Conservation (phyloP, 2,329 filamentous ascomycete species). For the Trichoderma koningiopsis region DNA sequence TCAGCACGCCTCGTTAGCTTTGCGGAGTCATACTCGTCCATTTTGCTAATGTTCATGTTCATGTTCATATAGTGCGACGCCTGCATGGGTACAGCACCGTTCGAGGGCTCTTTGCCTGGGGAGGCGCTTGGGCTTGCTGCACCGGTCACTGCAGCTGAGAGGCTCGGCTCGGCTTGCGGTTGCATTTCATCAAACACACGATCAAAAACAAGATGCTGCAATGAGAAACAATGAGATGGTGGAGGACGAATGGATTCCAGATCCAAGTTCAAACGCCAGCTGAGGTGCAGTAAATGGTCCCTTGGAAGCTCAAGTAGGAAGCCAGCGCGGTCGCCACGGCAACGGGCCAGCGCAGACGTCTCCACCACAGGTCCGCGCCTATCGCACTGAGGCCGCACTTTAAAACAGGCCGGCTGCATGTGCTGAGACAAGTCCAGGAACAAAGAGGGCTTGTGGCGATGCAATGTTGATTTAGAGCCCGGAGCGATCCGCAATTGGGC, state of each 20-base stretch:
- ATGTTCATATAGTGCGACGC: slow-evolving; percentile 60
- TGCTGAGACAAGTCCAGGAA: slow-evolving; percentile 21
- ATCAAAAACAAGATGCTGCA: slow-evolving; percentile 22
- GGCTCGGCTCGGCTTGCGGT: slow-evolving; percentile 55
- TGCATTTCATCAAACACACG: slow-evolving; percentile 61
- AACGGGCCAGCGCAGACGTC: slow-evolving; percentile 31
- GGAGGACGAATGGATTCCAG: slow-evolving; percentile 29
- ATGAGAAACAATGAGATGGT: slow-evolving; percentile 18
- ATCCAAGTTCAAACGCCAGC: slow-evolving; percentile 34
- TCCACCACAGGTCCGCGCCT: slow-evolving; percentile 19
- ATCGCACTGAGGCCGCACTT: slow-evolving; percentile 6
- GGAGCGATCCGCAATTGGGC: slow-evolving; percentile 12
- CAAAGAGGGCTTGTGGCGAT: slow-evolving; percentile 21
- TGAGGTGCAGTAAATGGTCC: slow-evolving; percentile 32
- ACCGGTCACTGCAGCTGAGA: slow-evolving; percentile 53
- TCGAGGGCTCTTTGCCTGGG: slow-evolving; percentile 49
- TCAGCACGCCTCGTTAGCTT: slow-evolving; percentile 43
- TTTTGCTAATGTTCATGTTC: slow-evolving; percentile 38
- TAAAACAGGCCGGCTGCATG: background rate
- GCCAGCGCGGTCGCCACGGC: slow-evolving; percentile 36
- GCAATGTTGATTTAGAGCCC: slow-evolving; percentile 5
- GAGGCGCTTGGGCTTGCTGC: slow-evolving; percentile 57
- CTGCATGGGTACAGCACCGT: slow-evolving; percentile 55
- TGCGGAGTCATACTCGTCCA: slow-evolving; percentile 44
- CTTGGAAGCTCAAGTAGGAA: slow-evolving; percentile 36